Evolutionary conservation across 2,329 filamentous ascomycete species (phyloP).

Genomic region (Botryotinia globosa): DNA sequence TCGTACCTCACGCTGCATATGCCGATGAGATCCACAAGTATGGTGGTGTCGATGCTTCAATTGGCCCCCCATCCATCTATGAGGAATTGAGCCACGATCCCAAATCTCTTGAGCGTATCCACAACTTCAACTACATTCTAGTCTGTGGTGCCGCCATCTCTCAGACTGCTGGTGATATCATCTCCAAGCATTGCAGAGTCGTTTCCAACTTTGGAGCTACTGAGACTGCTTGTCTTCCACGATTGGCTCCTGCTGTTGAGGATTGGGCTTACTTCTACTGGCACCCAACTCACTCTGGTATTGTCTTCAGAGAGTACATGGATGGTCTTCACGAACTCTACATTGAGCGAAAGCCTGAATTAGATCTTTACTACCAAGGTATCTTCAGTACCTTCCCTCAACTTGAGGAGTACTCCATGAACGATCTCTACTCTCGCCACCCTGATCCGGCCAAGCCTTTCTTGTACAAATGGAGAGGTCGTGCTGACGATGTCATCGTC

Average conservation of each 20-base stretch:
- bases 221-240: slow-evolving; percentile 26
- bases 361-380: slow-evolving; percentile 25
- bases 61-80: slow-evolving; percentile 28
- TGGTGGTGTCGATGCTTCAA: slow-evolving; percentile 29
- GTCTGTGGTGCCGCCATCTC: slow-evolving; percentile 31
- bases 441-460: slow-evolving; percentile 25
- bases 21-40: slow-evolving; percentile 32
- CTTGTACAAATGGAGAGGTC: slow-evolving; percentile 24
- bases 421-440: slow-evolving; percentile 25
- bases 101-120: slow-evolving; percentile 27
- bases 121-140: slow-evolving; percentile 27
- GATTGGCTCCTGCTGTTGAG: slow-evolving; percentile 23
- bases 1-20: slow-evolving; percentile 30
- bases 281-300: slow-evolving; percentile 26
- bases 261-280: slow-evolving; percentile 34
- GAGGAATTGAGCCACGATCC: slow-evolving; percentile 28
- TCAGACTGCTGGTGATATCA: slow-evolving; percentile 23
- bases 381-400: slow-evolving; percentile 27
- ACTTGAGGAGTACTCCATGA: slow-evolving; percentile 25
- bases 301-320: slow-evolving; percentile 20
- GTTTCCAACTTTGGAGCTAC: slow-evolving; percentile 30
- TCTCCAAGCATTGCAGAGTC: slow-evolving; percentile 26
- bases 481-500: slow-evolving; percentile 27
- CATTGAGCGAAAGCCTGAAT: slow-evolving; percentile 21
- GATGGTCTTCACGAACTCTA: slow-evolving; percentile 26